Evolutionary conservation across 2,329 filamentous ascomycete species (phyloP).

Genomic region (Onygenales sp.): DNA sequence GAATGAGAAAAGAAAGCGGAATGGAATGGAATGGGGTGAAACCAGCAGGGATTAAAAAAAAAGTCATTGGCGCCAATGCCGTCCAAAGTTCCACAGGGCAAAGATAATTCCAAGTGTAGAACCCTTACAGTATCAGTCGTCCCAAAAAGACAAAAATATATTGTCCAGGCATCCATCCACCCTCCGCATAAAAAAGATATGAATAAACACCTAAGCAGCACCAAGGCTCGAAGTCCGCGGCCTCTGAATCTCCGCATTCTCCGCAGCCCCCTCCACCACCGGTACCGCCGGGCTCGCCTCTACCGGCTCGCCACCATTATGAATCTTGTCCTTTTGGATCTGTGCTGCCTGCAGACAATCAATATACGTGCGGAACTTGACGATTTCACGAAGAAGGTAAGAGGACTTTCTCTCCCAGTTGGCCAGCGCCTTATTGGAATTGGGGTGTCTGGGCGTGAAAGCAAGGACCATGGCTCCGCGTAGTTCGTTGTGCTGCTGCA

Average conservation of each 20-base stretch:
- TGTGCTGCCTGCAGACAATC: conserved; percentile 70
- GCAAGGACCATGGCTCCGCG: conserved; percentile 80
- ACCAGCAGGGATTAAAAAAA: too few relatives aligned
- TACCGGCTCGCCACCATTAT: too few relatives aligned
- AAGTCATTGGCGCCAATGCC: too few relatives aligned
- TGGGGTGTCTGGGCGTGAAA: conserved; percentile 75
- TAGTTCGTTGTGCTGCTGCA: conserved; percentile 79
- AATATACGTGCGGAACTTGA: conserved; percentile 94
- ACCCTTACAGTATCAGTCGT: too few relatives aligned
- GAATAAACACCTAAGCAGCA: neutral
- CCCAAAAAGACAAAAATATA: too few relatives aligned
- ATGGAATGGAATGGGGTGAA: too few relatives aligned
- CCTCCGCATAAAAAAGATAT: neutral
- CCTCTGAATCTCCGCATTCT: neutral
- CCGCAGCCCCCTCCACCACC: neutral
- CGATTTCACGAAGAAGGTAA: conserved; percentile 84
- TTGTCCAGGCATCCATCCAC: neutral
- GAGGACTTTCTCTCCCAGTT: conserved; percentile 97
- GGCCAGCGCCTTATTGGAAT: conserved; percentile 73
- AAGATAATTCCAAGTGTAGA: too few relatives aligned
- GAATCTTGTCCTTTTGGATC: conserved; percentile 60
- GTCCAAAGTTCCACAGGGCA: too few relatives aligned
- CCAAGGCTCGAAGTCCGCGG: neutral
- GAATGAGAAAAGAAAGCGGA: too few relatives aligned
- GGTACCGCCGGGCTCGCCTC: too few relatives aligned